Conservation (phyloP, 169 alveolate species). For the Besnoitia besnoiti region DNA sequence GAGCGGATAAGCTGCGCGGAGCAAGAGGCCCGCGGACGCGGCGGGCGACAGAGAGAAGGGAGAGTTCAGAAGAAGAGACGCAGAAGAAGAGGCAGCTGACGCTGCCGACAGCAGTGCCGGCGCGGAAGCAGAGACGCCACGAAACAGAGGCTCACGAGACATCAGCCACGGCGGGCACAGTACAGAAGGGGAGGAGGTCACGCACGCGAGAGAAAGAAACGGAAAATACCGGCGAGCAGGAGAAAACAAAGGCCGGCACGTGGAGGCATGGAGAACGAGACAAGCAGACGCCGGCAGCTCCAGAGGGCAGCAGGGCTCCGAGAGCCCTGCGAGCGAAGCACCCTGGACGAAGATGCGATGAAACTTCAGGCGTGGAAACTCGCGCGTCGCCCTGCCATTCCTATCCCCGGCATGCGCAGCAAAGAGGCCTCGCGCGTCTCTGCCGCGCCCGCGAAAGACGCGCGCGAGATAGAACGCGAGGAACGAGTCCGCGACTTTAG, state of each 20-base stretch:
- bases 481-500: neutral
- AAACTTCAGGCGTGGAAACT: neutral
- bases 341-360: conserved; percentile 1
- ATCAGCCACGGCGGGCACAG: too few relatives aligned
- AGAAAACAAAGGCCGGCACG: neutral
- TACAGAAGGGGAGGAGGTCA: neutral
- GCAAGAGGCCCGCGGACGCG: too few relatives aligned
- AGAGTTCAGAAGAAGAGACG: too few relatives aligned
- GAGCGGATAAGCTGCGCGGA: too few relatives aligned
- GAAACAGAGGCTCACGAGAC: neutral
- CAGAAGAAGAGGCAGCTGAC: neutral
- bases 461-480: neutral
- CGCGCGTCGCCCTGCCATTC: neutral
- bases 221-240: neutral
- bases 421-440: too few relatives aligned
- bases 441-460: neutral
- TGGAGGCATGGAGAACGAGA: neutral
- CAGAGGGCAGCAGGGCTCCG: neutral
- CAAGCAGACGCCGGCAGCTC: neutral
- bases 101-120: neutral
- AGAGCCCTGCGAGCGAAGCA: neutral
- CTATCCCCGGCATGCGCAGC: too few relatives aligned
- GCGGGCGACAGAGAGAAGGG: neutral
- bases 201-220: neutral
- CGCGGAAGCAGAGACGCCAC: neutral